phyloP scores from a whole-genome alignment of 768 basidiomycete species.

The Pleurotus platypus region DNA sequence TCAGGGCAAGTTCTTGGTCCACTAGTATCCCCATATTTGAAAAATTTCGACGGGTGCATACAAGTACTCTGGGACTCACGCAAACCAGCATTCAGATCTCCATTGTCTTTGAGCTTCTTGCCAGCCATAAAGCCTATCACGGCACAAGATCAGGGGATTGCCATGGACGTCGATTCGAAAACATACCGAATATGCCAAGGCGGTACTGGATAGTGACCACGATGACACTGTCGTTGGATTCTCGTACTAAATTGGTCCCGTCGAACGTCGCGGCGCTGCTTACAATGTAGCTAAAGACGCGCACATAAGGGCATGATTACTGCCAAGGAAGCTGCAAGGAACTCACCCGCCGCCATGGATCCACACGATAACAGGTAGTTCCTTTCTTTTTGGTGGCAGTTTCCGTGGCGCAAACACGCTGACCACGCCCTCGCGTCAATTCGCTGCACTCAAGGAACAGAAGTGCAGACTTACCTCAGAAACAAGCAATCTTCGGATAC shows the following conservation, averaged over 20 bases:
- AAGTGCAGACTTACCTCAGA: constrained; percentile 1
- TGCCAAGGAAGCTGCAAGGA: background rate
- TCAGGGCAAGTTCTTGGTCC: background rate
- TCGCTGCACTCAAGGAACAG: background rate
- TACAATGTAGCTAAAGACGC: background rate
- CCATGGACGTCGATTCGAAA: no score
- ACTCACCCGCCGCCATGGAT: constrained; percentile 3
- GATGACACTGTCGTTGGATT: background rate
- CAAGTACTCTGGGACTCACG: constrained; percentile 25
- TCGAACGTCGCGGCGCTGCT: background rate
- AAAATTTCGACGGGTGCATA: background rate
- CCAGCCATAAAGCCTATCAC: constrained; percentile 40
- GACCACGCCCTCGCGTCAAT: no score
- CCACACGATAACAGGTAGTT: constrained; percentile 2
- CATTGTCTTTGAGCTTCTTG: constrained; percentile 33
- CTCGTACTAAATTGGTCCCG: background rate
- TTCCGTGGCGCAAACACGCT: background rate
- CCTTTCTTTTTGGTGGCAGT: background rate
- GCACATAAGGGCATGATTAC: background rate
- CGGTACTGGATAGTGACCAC: background rate
- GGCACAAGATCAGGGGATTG: no score
- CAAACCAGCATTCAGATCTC: constrained; percentile 44
- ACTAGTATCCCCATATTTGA: background rate
- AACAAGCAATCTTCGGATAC: constrained; percentile 11
- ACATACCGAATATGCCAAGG: constrained; percentile 2